Evolutionary conservation across 257 asterid genomes (phyloP).

Genomic region (Solanum dulcamara): DNA sequence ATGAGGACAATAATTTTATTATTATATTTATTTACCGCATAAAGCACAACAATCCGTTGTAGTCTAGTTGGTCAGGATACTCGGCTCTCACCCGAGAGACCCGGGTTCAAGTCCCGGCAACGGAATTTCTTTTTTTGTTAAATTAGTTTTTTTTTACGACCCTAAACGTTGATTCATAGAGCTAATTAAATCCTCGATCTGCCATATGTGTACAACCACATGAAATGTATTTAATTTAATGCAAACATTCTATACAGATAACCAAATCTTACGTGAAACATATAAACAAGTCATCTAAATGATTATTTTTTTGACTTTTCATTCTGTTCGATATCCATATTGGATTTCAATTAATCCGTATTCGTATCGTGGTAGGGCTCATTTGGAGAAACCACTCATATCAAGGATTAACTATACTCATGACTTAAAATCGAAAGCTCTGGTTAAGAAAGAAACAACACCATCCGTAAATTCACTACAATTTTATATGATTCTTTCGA

Average conservation of each 20-base stretch:
- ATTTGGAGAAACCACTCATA: not conserved
- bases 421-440: not conserved
- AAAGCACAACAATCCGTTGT: conserved; percentile 38
- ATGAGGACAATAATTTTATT: no score
- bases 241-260: no score
- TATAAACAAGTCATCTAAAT: not conserved
- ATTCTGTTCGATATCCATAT: not conserved
- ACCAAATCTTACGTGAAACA: not conserved
- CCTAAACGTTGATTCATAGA: not conserved
- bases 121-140: not conserved
- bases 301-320: not conserved
- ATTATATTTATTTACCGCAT: not conserved
- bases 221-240: not conserved
- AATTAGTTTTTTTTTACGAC: not conserved
- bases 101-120: conserved; percentile 97
- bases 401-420: not conserved
- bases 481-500: not conserved
- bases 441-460: not conserved
- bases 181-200: not conserved
- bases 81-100: conserved; percentile 99
- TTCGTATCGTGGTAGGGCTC: not conserved
- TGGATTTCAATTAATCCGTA: not conserved
- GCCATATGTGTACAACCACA: not conserved
- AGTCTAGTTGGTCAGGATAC: conserved; percentile 98
- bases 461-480: not conserved